Base-by-base conservation (phyloP, 441 rosid species). In the Lepidium campestre region DNA sequence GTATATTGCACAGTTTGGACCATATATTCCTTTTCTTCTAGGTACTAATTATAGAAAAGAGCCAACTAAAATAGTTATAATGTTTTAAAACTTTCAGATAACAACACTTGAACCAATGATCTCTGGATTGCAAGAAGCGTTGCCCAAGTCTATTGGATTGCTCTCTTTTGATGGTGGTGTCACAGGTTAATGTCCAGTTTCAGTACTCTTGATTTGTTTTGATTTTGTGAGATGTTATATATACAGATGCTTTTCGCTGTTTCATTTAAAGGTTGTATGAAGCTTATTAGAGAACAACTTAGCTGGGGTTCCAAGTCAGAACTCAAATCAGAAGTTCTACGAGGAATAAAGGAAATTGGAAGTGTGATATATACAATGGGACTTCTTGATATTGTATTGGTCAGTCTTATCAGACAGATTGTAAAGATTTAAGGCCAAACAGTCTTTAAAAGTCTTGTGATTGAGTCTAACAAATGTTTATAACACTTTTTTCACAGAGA, bases 271-370 rank as follows among this genome's bases (percentile, higher is more conserved):
- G 99, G 98, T 77, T 95, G 97, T 80, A 80, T 95, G 95, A 88
- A 96, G 82, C 85, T 95, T 47, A 84, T 90, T 59, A 92, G 87
- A 83, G 99, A 92, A 65, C 91, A 85, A 72, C 93, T 95, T 68
- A 90, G 77, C 47, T 95, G 98, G 98, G 97, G 93, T 34, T 66
- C 87, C 62, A 92, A 95, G 78, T 67, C 84, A 71, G 98, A 95
- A 76, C 93, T 92, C 78, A 95, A 87, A 80, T 84, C 86, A 63
- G 96, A 92, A 85, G 93, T 92, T 74, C 85, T 92, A 50, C 73
- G 84, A n/a, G 98, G 97, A 65, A 90, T 92, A 61, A 95, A 92
- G 73, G 98, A 95, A 84, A 92, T 95, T 75, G 99, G 99, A 64
- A 92, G 99, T 72, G 85, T 92, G 19, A 74, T 95, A 68, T 95